These are phyloP conservation scores for Fagopyrum esculentum DNA, from an alignment of 148 eudicot species.

Conservation along the genomic window DNA sequence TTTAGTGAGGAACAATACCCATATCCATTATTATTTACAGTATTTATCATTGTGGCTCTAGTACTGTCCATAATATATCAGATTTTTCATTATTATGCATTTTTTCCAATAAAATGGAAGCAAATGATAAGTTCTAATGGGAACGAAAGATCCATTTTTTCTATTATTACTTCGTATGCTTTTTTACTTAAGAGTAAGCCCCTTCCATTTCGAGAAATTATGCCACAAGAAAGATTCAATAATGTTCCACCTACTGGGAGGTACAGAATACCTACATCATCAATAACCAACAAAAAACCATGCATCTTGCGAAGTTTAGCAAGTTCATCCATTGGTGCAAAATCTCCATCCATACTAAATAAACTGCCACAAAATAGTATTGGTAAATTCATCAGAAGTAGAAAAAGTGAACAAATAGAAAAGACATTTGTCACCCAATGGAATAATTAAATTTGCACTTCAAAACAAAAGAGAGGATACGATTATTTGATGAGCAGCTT, in stretches of 20 bases:
- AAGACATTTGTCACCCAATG: background rate
- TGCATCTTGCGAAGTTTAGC: slow-evolving; percentile 81
- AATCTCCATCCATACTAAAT: slow-evolving; percentile 99
- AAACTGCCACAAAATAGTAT: slow-evolving; percentile 41
- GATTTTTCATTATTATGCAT: background rate
- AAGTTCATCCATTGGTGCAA: slow-evolving; percentile 87
- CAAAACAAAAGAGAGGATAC: background rate
- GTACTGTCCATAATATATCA: background rate
- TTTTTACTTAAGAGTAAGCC: background rate
- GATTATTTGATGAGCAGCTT: background rate
- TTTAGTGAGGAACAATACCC: background rate
- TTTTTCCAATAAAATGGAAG: background rate
- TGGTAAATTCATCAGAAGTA: background rate
- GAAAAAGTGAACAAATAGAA: background rate
- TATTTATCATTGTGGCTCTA: background rate
- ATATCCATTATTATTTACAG: background rate
- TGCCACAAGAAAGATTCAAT: background rate
- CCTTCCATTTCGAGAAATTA: background rate
- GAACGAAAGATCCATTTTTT: background rate
- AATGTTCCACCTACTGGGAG: background rate
- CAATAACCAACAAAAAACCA: slow-evolving; percentile 83
- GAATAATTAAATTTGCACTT: background rate
- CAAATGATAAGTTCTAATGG: background rate
- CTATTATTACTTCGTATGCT: background rate
- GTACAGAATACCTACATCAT: slow-evolving; percentile 62